Base-by-base conservation (phyloP, 2,329 filamentous ascomycete species). In the Metarhizium anisopliae region DNA sequence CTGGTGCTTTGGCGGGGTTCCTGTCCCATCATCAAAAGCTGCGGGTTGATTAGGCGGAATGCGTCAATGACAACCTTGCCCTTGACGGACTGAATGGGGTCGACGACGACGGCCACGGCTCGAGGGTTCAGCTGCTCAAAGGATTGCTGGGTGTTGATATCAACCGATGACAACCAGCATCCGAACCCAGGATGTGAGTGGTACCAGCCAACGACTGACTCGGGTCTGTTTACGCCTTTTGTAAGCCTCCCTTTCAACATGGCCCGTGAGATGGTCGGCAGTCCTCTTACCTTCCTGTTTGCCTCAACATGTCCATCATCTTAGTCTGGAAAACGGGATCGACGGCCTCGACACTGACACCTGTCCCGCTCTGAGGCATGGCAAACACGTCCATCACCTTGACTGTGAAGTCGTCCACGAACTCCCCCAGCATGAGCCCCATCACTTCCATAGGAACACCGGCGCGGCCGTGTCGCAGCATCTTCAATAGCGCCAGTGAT, bases 381-480 rank as follows among this genome's bases (percentile, higher is more conserved):
- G 94, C 94, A 74, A 99, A 99, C 32, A 99, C 94, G 74, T 99
- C 94, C 63, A 97, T 93, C 14, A 99, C 94, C 63, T 93, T 87
- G 60, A 99, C 94, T 58, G 94, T 99, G 75, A 96, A 99, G 76
- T 97, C 94, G 69, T 99, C 94, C 58, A 99, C 93, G 65, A 99
- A 97, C 72, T 97, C 94, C 71, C 94, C 94, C 67, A 97, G 76
- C 94, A 99, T 99, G 70, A 99, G 79, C 60, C 94, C 94, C 94
- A 99, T 99, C 71, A 99, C 94, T 80, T 99, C 94, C 94, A 99
- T 99, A 20, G 94, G 94, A 62, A 99, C 94, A 77, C 94, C 94
- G 45, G 94, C 94, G 63, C 94, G 88, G 61, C 94, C 94, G 74
- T 99, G 94, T 71, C 94, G 87, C 73, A 99, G 81, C 94, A 99